phyloP scores from a whole-genome alignment of 2,329 filamentous ascomycete genomes.

The Aureobasidium namibiae region DNA sequence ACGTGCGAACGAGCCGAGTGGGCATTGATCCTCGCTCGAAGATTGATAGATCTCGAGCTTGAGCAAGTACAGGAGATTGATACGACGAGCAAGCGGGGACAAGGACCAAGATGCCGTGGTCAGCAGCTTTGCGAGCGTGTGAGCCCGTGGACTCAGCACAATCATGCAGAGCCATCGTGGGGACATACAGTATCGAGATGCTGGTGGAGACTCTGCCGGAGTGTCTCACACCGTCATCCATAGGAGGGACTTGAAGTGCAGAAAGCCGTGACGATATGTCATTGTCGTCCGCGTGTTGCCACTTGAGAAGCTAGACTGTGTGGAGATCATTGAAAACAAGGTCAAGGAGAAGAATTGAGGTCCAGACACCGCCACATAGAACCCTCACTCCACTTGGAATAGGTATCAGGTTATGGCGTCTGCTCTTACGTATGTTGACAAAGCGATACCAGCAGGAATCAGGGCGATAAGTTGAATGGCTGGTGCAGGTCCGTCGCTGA shows the following conservation, averaged over 20 bases:
- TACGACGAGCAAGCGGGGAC: not conserved
- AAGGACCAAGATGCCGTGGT: not conserved
- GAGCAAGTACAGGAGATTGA: not conserved
- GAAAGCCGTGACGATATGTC: not conserved
- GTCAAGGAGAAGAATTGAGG: not conserved
- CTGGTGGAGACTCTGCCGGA: not conserved
- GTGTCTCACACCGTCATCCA: not conserved
- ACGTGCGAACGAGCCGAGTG: not conserved
- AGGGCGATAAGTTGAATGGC: not conserved
- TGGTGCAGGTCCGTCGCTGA: conserved; percentile 1
- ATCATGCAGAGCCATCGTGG: not conserved
- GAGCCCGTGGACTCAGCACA: not conserved
- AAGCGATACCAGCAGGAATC: not conserved
- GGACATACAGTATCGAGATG: not conserved
- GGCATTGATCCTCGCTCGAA: too few relatives aligned
- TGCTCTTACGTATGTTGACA: not conserved
- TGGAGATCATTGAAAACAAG: not conserved
- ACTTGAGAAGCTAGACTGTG: not conserved
- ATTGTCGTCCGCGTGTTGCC: not conserved
- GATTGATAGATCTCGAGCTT: not conserved
- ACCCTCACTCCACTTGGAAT: not conserved
- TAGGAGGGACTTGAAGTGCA: not conserved
- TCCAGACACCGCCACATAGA: not conserved
- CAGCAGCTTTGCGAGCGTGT: not conserved
- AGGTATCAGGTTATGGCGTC: not conserved